Percentiles rank a stretch among this genome's conserved stretches.
phyloP scores from a whole-genome alignment of 768 basidiomycete genomes.

The Lactarius deliciosus region DNA sequence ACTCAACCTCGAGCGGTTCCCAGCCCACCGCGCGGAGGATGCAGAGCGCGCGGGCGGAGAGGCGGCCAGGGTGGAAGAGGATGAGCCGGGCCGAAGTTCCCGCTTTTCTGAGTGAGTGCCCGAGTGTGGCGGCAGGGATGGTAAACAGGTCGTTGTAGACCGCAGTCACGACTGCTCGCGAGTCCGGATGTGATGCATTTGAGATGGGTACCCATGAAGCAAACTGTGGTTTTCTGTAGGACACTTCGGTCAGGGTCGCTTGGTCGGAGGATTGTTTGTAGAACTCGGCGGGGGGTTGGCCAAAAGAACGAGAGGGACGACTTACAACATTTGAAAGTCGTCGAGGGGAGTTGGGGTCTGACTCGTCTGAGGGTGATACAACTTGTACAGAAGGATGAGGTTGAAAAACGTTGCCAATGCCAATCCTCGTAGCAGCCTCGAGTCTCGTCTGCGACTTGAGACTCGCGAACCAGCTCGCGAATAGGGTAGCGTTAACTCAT shows the following conservation, averaged over 20 bases:
- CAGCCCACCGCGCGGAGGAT: conserved; percentile 43
- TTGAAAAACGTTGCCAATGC: conserved; percentile 8
- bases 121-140: conserved; percentile 37
- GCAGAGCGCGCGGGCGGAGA: conserved; percentile 43
- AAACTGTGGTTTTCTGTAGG: conserved; percentile 17
- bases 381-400: conserved; percentile 12
- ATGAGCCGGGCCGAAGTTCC: conserved; percentile 38
- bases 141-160: conserved; percentile 38
- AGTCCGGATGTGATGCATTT: conserved; percentile 2
- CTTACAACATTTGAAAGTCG: conserved; percentile 24
- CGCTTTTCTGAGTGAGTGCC: conserved; percentile 36
- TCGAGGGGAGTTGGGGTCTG: conserved; percentile 18
- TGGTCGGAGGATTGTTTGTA: not conserved
- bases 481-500: not conserved
- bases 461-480: not conserved
- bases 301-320: not conserved
- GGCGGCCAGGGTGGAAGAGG: conserved; percentile 38
- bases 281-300: not conserved
- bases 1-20: conserved; percentile 38
- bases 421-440: conserved; percentile 1
- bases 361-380: not conserved
- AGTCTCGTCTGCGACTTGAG: not conserved
- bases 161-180: conserved; percentile 35
- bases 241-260: not conserved
- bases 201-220: not conserved